Evolutionary conservation across 1,284 basidiomycete species (phyloP), one percentile per base, ranked within the genome.

Genomic region (Ceratobasidium sp.): DNA sequence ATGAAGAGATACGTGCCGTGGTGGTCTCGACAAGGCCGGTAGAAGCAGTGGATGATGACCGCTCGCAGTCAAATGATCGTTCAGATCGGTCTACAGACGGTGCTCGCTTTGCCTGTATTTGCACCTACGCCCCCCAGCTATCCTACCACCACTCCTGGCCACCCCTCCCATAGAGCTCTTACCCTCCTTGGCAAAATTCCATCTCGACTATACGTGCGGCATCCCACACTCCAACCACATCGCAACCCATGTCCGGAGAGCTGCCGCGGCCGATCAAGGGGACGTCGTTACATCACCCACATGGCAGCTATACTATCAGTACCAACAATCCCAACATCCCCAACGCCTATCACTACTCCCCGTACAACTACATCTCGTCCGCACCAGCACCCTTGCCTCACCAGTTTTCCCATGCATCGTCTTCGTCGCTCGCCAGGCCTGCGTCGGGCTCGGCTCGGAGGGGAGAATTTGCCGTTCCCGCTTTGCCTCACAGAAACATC

Each of bases 171-270:
- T 52, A n/a, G 62, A 47, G 46, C 62, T 14, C 8, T 58, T 32
- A 3, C 32, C 6, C 41, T 13, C 41, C 58, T 2, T 50, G 9
- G 46, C 47, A 14, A 38, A 44, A 66, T 16, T 28, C 50, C 16
- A 55, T 50, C 8, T 57, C 21, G 54, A n/a, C 18, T 35, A 11
- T 58, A n/a, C 30, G 18, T 35, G 4, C 30, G 9, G 11, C 47
- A 54, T 18, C 35, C 3, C 54, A 35, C 55, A 21, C 26, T 18
- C 43, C 14, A 16, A 26, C 26, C 54, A 50, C 64, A 55, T 57
- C 32, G 5, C 50, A 57, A 67, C 64, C n/a, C 28, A 67, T 67
- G 64, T 23, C 64, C 64, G 64, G 54, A 57, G 54, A 67, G 47
- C 61, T 62, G 59, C 59, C 59, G 38, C 49, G 49, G 49, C 59